Percentiles rank a stretch among this genome's conserved stretches.
These are phyloP conservation scores for Diplosphaera chodatii DNA, from an alignment of 139 green algal genomes.

Conservation along the genomic window DNA sequence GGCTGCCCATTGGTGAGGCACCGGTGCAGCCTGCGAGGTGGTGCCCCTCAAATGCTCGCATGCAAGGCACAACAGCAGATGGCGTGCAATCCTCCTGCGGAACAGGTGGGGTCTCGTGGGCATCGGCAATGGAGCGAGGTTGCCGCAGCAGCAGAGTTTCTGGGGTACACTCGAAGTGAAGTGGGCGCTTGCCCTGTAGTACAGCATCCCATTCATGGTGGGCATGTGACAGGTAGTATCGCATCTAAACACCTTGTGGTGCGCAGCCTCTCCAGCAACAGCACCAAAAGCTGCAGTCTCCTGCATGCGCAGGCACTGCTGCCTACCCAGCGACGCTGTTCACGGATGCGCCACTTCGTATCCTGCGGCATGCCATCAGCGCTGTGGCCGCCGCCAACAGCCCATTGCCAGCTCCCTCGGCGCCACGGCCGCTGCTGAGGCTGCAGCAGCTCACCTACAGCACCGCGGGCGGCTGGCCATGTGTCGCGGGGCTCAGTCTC, in stretches of 20 bases:
- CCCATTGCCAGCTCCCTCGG: not conserved
- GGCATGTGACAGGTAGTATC: not conserved
- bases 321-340: constrained; percentile 48
- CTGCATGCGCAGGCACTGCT: constrained; percentile 22
- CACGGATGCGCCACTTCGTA: constrained; percentile 25
- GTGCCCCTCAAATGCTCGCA: too few species aligned
- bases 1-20: constrained; percentile 21
- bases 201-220: not conserved
- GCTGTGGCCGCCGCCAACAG: not conserved
- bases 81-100: too few species aligned
- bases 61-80: too few species aligned
- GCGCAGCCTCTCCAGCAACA: too few species aligned
- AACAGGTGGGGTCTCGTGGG: not conserved
- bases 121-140: constrained; percentile 43
- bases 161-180: constrained; percentile 27
- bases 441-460: constrained; percentile 11
- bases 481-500: constrained; percentile 9
- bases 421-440: constrained; percentile 2
- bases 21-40: too few species aligned
- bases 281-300: too few species aligned
- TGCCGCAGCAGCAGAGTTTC: constrained; percentile 19
- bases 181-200: constrained; percentile 21
- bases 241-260: too few species aligned
- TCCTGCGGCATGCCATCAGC: constrained; percentile 12
- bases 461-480: constrained; percentile 6